Base-by-base conservation (phyloP, 176 grass and related monocot species). In the Saccharum officinarum region DNA sequence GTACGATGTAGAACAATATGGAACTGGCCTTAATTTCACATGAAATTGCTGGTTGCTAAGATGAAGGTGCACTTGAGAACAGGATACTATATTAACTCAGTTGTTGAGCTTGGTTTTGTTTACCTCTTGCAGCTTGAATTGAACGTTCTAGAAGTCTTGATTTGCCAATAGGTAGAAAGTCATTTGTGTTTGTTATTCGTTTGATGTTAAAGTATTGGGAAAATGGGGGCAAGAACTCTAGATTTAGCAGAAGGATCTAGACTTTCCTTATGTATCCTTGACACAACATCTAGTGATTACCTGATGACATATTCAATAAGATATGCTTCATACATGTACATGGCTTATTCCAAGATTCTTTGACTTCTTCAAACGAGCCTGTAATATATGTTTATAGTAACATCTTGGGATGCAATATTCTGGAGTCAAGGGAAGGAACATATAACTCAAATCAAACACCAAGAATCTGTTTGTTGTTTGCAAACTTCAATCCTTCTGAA, bases 341-440 rank as follows among this genome's bases (percentile, higher is more conserved):
- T 4, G 37, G 59, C 63, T 77, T 60, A 63, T 63, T 63, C 60
- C 64, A 83, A 39, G 50, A 60, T 81, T 45, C 38, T 47, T 44
- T 20, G 20, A 46, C 42, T 75, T 59, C 30, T 47, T 1, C 40
- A 80, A 69, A 30, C 42, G 38, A 70, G 25, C 28, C 15, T 52
- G 5, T 76, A 40, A 70, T 71, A 33, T 57, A 81, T 76, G 41
- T 6, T 55, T 41, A 23, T 18, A 15, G 38, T 9, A 36, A 55
- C 7, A 31, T 38, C 18, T 67, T 69, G 64, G n/a, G 39, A 36
- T 85, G 26, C 26, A 61, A 46, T 71, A 22, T 61, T 62, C 5
- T 37, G 8, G 49, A 47, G 11, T 45, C 25, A 63, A 57, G 8
- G 3, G 12, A 25, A 79, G 57, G 61, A n/a, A 9, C 37, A 34